phyloP scores from a whole-genome alignment of 495 filamentous ascomycete genomes.

The Darksidea phi region DNA sequence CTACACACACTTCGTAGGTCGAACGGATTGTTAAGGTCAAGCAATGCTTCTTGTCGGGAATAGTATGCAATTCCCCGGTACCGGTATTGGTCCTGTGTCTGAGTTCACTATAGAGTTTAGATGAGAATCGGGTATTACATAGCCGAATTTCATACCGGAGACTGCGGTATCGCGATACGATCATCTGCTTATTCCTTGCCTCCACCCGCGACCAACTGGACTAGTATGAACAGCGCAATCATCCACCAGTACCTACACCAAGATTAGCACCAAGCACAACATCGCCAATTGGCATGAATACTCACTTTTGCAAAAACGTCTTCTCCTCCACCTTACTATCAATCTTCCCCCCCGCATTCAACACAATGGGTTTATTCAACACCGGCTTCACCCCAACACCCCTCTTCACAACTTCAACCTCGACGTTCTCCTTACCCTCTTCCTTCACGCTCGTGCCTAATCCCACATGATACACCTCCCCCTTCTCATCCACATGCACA shows the following conservation, averaged over 20 bases:
- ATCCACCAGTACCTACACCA: conserved; percentile 52
- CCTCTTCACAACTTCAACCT: conserved; percentile 48
- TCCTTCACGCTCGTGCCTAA: conserved; percentile 35
- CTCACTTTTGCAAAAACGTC: conserved; percentile 69
- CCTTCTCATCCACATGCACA: conserved; percentile 39
- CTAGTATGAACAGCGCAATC: conserved; percentile 38
- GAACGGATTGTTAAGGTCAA: too few species aligned
- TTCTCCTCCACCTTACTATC: conserved; percentile 58
- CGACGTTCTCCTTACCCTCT: conserved; percentile 46
- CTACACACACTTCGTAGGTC: too few species aligned
- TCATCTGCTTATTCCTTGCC: conserved; percentile 30
- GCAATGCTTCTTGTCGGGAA: too few species aligned
- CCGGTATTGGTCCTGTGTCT: background rate
- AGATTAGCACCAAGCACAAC: background rate
- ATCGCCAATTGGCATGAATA: conserved; percentile 15
- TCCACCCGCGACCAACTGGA: conserved; percentile 41
- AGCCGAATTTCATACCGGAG: too few species aligned
- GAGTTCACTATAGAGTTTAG: background rate
- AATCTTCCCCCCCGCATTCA: conserved; percentile 60
- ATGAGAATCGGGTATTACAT: background rate
- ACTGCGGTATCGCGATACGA: too few species aligned
- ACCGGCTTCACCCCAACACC: conserved; percentile 53
- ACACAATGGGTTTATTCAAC: conserved; percentile 64
- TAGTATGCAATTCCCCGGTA: too few species aligned
- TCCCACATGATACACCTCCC: conserved; percentile 41